phyloP scores from a whole-genome alignment of 345 rosid genomes.

The Anastatica hierochuntica region DNA sequence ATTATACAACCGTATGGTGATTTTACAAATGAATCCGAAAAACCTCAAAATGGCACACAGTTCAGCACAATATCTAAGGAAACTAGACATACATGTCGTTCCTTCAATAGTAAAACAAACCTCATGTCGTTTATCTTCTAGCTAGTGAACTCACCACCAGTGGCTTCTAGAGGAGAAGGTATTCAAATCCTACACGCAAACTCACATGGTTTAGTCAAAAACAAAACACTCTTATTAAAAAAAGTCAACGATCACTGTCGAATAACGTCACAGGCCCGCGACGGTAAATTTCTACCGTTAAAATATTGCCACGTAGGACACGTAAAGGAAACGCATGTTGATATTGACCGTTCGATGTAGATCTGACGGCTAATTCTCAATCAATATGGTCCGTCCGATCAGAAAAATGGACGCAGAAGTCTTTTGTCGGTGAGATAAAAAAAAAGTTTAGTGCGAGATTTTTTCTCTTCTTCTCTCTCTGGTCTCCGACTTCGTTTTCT shows the following conservation, averaged over 20 bases:
- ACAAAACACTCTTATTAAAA: background rate
- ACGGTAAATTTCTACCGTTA: conserved; percentile 4
- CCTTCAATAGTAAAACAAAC: too few relatives aligned
- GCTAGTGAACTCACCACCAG: too few relatives aligned
- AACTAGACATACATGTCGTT: too few relatives aligned
- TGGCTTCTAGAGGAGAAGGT: background rate
- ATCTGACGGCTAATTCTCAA: conserved; percentile 23
- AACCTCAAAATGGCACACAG: too few relatives aligned
- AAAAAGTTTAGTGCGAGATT: background rate
- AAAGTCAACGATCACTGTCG: conserved; percentile 17
- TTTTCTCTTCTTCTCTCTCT: background rate
- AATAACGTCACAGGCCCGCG: conserved; percentile 11
- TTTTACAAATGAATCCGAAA: too few relatives aligned
- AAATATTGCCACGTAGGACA: conserved; percentile 9
- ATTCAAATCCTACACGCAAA: conserved; percentile 3
- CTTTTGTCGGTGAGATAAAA: conserved; percentile 18
- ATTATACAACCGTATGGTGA: too few relatives aligned
- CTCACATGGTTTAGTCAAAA: background rate
- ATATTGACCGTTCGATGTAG: conserved; percentile 18
- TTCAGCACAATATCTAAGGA: too few relatives aligned
- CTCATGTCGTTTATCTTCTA: too few relatives aligned
- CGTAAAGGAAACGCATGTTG: conserved; percentile 12
- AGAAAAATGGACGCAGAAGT: background rate
- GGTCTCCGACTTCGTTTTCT: conserved; percentile 3
- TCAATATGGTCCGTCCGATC: conserved; percentile 17